Conservation (phyloP, 2,329 filamentous ascomycete species). For the Piedraia hortae region DNA sequence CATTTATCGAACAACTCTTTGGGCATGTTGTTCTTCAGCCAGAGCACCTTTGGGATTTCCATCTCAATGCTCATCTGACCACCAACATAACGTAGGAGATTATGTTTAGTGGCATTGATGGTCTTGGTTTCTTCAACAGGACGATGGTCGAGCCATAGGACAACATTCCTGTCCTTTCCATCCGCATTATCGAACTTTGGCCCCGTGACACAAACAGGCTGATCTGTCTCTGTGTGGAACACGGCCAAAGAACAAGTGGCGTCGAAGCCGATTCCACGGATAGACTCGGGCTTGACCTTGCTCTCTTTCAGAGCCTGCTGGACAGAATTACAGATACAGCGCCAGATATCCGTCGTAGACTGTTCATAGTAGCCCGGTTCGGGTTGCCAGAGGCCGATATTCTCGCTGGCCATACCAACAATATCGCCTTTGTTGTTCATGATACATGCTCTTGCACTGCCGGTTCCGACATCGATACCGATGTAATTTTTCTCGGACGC, state of each 20-base stretch:
- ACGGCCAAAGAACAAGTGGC: constrained; percentile 94
- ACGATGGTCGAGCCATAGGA: constrained; percentile 90
- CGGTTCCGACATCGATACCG: constrained; percentile 88
- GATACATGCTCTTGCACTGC: constrained; percentile 82
- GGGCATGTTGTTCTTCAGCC: constrained; percentile 97
- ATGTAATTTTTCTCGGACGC: constrained; percentile 38
- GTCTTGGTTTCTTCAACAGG: constrained; percentile 71
- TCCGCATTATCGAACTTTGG: constrained; percentile 53
- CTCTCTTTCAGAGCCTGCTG: constrained; percentile 59
- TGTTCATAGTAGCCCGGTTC: constrained; percentile 44
- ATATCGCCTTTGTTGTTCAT: constrained; percentile 84
- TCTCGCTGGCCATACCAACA: constrained; percentile 27
- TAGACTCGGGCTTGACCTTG: constrained; percentile 42
- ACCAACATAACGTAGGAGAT: constrained; percentile 81
- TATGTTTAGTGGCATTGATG: constrained; percentile 82
- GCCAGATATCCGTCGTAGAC: constrained; percentile 94
- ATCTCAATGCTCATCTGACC: constrained; percentile 98
- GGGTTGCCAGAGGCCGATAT: constrained; percentile 25
- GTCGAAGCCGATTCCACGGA: constrained; percentile 87
- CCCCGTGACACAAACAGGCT: constrained; percentile 72
- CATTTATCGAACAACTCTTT: constrained; percentile 67
- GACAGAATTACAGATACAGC: constrained; percentile 72
- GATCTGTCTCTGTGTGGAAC: constrained; percentile 66
- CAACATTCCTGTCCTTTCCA: constrained; percentile 72
- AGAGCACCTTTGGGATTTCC: constrained; percentile 95